Evolutionary conservation across 441 rosid species (phyloP).

Genomic region (Pelargonium cotyledonis): DNA sequence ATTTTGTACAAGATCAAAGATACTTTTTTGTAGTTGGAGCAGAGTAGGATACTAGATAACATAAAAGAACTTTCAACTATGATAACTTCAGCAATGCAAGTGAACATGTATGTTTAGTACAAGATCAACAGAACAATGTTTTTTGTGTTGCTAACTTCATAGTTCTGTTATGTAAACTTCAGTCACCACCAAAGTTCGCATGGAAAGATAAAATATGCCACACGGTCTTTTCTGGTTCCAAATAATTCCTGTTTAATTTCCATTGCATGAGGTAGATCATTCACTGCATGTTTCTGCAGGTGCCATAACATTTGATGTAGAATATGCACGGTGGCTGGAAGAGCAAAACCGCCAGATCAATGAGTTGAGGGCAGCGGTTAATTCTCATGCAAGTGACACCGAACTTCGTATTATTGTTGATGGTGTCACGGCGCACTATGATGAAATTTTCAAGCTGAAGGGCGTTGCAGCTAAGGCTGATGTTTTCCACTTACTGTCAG

Average conservation of each 20-base stretch:
- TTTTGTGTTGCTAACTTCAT: too few relatives aligned
- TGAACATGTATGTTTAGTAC: too few relatives aligned
- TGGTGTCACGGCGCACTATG: constrained; percentile 69
- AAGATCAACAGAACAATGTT: too few relatives aligned
- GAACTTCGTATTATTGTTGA: constrained; percentile 91
- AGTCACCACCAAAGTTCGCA: background rate
- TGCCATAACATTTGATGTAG: constrained; percentile 93
- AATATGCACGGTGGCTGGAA: constrained; percentile 90
- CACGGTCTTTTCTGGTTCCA: background rate
- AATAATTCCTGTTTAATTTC: constrained; percentile 7
- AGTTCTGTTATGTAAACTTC: background rate
- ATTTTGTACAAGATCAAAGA: background rate
- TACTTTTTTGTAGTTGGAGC: background rate
- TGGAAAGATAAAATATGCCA: background rate
- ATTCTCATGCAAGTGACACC: constrained; percentile 79
- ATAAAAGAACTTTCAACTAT: too few relatives aligned
- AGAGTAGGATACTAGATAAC: background rate
- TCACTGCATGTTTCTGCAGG: constrained; percentile 39
- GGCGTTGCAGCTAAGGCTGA: constrained; percentile 89
- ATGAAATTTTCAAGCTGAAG: constrained; percentile 89
- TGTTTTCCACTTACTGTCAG: constrained; percentile 90
- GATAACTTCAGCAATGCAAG: too few relatives aligned
- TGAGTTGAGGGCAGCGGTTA: constrained; percentile 87
- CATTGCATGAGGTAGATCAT: constrained; percentile 4
- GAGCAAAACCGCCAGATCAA: constrained; percentile 76